Evolutionary conservation across 495 filamentous ascomycete genomes (phyloP).

Genomic region (Xylaria flabelliformis): DNA sequence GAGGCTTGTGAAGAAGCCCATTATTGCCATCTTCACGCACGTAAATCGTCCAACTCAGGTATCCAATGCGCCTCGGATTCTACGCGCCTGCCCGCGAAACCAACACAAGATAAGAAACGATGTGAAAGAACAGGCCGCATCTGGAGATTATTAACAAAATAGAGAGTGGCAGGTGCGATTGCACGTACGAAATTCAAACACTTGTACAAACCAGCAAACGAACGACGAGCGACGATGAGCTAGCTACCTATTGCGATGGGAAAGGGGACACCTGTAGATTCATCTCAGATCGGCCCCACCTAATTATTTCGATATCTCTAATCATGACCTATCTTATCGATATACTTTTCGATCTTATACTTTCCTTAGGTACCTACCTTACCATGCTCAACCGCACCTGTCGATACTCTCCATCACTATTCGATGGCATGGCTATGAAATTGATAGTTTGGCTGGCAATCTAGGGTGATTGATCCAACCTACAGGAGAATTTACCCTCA

Average conservation of each 20-base stretch:
- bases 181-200: not conserved
- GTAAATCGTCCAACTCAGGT: conserved; percentile 7
- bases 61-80: conserved; percentile 2
- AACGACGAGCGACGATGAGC: not conserved
- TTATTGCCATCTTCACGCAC: conserved; percentile 26
- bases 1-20: conserved; percentile 52
- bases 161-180: not conserved
- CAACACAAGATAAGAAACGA: not conserved
- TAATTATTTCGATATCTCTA: conserved; percentile 4
- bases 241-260: not conserved
- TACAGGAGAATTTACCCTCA: no score
- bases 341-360: conserved; percentile 3
- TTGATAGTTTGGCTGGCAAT: not conserved
- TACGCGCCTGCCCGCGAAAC: not conserved
- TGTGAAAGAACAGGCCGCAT: not conserved
- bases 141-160: not conserved
- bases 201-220: not conserved
- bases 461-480: not conserved
- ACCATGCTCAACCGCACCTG: no score
- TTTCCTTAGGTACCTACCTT: not conserved
- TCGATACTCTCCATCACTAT: not conserved
- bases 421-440: not conserved
- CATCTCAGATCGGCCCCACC: conserved; percentile 12
- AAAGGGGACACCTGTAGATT: conserved; percentile 23
- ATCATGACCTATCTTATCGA: conserved; percentile 25